Evolutionary conservation across 1,139 yeast species (phyloP).

Genomic region (Pichia sp.): DNA sequence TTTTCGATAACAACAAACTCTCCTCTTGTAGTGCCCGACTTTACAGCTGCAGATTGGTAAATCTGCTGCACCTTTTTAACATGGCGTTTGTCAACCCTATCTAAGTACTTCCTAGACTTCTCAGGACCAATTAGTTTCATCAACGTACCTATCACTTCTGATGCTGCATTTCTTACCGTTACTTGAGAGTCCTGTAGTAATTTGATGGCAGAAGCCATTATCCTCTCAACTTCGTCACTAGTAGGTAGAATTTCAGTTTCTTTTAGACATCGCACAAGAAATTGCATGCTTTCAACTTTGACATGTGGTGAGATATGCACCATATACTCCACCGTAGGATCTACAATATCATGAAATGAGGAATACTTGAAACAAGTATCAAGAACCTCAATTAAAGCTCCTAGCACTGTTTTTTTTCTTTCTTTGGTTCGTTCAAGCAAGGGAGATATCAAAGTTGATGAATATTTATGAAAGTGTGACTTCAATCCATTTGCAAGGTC

Average conservation of each 20-base stretch:
- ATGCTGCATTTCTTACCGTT: constrained; percentile 74
- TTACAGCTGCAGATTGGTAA: constrained; percentile 52
- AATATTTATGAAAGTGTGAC: constrained; percentile 50
- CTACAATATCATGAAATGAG: constrained; percentile 55
- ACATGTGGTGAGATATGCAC: constrained; percentile 82
- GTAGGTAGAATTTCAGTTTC: constrained; percentile 46
- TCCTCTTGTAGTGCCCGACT: background rate
- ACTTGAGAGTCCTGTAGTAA: constrained; percentile 79
- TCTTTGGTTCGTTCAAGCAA: constrained; percentile 83
- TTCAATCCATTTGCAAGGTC: constrained; percentile 66
- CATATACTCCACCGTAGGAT: constrained; percentile 56
- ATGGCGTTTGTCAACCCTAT: constrained; percentile 69
- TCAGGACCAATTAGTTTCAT: constrained; percentile 80
- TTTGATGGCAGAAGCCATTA: constrained; percentile 54
- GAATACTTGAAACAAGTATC: constrained; percentile 57
- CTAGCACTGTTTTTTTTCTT: constrained; percentile 73
- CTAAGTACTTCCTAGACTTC: constrained; percentile 55
- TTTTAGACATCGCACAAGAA: constrained; percentile 59
- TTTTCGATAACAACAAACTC: background rate
- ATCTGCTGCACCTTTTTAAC: constrained; percentile 56
- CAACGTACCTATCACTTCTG: constrained; percentile 74
- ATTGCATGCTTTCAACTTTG: constrained; percentile 64
- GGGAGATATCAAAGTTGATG: constrained; percentile 51
- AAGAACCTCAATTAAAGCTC: constrained; percentile 60
- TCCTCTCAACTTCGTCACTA: constrained; percentile 49